Evolutionary conservation across 352 stramenopile genomes (phyloP).

Genomic region (Blastocystis hominis): DNA sequence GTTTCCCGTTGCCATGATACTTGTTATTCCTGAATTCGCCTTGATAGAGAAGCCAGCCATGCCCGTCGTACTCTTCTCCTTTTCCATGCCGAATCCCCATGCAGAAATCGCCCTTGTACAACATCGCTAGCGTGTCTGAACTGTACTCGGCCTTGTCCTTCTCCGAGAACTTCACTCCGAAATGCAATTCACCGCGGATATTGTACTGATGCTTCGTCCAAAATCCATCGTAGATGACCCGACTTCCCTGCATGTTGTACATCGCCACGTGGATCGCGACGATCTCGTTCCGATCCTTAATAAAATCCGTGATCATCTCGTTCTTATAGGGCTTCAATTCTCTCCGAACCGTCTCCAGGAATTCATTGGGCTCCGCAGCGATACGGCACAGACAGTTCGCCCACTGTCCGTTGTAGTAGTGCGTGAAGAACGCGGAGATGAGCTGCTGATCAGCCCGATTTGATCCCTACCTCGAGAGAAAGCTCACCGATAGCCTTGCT

Average conservation of each 20-base stretch:
- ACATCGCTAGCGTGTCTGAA: background rate
- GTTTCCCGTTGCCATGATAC: background rate
- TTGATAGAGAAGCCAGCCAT: background rate
- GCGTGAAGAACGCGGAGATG: background rate
- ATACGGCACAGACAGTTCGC: background rate
- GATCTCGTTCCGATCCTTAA: background rate
- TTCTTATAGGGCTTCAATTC: background rate
- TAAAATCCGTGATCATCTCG: background rate
- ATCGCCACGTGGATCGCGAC: background rate
- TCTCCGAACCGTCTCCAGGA: background rate
- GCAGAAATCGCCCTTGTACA: background rate
- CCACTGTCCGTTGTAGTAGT: constrained; percentile 44
- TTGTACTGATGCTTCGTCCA: background rate
- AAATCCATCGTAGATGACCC: background rate
- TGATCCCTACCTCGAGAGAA: background rate
- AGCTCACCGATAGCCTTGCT: background rate
- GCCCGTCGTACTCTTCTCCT: background rate
- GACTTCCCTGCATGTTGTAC: background rate
- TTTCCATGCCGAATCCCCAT: background rate
- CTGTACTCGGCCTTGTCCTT: background rate
- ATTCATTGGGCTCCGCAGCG: background rate
- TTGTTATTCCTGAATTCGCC: background rate
- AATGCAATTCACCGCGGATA: background rate
- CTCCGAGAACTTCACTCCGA: background rate
- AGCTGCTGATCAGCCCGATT: background rate